A percentile compares a stretch with the other conserved stretches of the same genome.
phyloP scores from a whole-genome alignment of 106 monocot genomes.

The Alisma plantagoaquatica region DNA sequence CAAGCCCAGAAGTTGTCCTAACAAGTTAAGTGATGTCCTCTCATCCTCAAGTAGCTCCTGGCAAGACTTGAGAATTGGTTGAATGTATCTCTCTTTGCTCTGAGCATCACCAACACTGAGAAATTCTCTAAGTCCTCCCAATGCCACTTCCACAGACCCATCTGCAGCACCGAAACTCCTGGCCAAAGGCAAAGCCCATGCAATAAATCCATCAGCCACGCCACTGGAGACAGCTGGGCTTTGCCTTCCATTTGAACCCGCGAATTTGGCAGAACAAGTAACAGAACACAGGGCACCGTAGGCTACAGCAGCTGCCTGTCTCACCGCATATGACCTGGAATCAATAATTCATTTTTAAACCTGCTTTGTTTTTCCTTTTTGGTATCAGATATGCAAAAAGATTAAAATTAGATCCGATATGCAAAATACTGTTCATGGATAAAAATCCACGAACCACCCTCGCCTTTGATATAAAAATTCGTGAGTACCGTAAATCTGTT shows the following conservation, averaged over 20 bases:
- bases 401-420: too few relatives aligned
- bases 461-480: too few relatives aligned
- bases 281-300: constrained; percentile 67
- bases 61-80: constrained; percentile 56
- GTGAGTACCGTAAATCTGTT: too few relatives aligned
- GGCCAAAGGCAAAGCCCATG: constrained; percentile 69
- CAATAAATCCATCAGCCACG: constrained; percentile 50
- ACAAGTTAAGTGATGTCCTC: constrained; percentile 61
- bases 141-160: constrained; percentile 36
- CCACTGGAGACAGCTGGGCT: constrained; percentile 12
- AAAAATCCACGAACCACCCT: too few relatives aligned
- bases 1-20: constrained; percentile 49
- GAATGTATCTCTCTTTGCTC: constrained; percentile 35
- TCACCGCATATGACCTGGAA: constrained; percentile 64
- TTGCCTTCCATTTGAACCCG: constrained; percentile 24
- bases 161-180: constrained; percentile 21
- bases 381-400: too few relatives aligned
- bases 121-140: constrained; percentile 55
- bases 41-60: constrained; percentile 94
- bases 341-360: too few relatives aligned
- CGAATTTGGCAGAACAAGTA: constrained; percentile 20
- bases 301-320: constrained; percentile 54
- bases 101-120: constrained; percentile 39
- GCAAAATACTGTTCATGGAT: too few relatives aligned
- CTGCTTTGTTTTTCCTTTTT: too few relatives aligned